Conservation (phyloP, 306 rosid genomes). For the Medicago lupulina region DNA sequence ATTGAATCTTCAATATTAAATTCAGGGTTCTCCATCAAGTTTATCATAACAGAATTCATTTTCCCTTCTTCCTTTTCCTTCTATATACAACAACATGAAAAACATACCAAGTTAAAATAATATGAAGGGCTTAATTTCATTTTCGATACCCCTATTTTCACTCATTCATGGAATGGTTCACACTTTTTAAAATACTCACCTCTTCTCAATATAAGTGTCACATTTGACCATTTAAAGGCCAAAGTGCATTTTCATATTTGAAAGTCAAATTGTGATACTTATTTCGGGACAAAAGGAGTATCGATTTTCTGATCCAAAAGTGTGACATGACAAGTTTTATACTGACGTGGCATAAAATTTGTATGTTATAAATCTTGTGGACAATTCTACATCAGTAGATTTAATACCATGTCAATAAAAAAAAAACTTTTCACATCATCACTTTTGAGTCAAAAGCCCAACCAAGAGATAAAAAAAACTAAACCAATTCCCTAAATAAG, state of each 20-base stretch:
- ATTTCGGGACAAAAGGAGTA: too few species aligned
- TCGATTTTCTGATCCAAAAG: neutral
- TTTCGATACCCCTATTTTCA: neutral
- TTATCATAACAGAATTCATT: slow-evolving; percentile 7
- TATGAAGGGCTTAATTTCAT: neutral
- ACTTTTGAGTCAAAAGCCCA: neutral
- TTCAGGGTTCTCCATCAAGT: slow-evolving; percentile 16
- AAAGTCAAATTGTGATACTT: too few species aligned
- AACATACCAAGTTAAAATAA: neutral
- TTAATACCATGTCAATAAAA: too few species aligned
- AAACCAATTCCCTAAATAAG: too few species aligned
- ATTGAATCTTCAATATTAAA: slow-evolving; percentile 18
- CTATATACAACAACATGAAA: neutral
- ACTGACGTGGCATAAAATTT: too few species aligned
- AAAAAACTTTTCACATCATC: too few species aligned
- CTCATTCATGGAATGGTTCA: neutral
- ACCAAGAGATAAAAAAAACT: neutral
- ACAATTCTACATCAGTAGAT: too few species aligned
- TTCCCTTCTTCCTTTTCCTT: slow-evolving; percentile 28
- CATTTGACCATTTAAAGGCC: too few species aligned
- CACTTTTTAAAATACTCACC: too few species aligned
- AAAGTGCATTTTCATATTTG: too few species aligned
- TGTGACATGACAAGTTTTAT: neutral
- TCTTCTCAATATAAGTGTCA: too few species aligned
- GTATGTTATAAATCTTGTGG: too few species aligned